Conservation (phyloP, 345 rosid genomes). For the Acer negundo region DNA sequence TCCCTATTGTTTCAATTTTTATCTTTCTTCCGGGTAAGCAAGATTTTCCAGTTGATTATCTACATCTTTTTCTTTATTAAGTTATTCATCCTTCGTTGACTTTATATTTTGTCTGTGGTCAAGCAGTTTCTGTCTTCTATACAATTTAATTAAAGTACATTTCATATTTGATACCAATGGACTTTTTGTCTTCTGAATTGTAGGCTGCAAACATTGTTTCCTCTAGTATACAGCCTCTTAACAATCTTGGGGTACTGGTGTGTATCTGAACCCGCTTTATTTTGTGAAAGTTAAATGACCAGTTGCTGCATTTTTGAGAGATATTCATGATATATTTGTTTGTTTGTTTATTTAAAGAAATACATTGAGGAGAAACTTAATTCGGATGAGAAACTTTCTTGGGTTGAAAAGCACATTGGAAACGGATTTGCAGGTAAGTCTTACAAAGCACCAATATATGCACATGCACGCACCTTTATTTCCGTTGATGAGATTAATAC, state of each 20-base stretch:
- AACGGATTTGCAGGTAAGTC: conserved; percentile 73
- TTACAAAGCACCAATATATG: not conserved
- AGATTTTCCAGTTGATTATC: no score
- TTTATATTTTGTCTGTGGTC: not conserved
- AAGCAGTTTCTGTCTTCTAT: not conserved
- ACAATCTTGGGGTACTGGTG: conserved; percentile 64
- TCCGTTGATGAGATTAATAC: not conserved
- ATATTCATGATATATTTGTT: not conserved
- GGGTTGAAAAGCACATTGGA: conserved; percentile 55
- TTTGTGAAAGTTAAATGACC: not conserved
- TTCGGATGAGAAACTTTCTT: conserved; percentile 44
- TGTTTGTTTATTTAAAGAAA: conserved; percentile 36
- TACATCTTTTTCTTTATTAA: not conserved
- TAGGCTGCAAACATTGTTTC: conserved; percentile 78
- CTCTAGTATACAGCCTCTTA: conserved; percentile 82
- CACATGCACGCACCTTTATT: not conserved
- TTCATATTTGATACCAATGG: not conserved
- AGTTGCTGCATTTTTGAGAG: not conserved
- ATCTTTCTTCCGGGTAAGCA: no score
- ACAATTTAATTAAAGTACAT: not conserved
- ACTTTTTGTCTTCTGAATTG: conserved; percentile 8
- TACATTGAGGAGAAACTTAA: conserved; percentile 57
- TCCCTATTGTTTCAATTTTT: no score
- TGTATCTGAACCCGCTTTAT: conserved; percentile 22
- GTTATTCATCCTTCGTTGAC: not conserved